Conservation (phyloP, 768 basidiomycete species). For the Macrolepiota albuminosa region DNA sequence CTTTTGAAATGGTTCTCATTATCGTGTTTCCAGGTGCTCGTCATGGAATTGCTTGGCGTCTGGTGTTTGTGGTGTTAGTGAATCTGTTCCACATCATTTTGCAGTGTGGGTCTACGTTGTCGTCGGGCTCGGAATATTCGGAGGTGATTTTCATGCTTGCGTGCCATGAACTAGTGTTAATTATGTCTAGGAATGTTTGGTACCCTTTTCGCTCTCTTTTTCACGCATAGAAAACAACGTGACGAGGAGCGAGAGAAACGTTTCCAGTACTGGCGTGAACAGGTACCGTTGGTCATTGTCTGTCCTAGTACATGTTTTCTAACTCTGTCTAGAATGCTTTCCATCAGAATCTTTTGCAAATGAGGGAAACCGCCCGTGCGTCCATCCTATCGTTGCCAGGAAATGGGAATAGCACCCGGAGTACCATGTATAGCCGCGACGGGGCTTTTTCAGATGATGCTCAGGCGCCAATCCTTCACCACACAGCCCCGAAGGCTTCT, state of each 20-base stretch:
- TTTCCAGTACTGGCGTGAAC: conserved; percentile 87
- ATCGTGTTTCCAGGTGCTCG: conserved; percentile 45
- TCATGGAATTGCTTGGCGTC: conserved; percentile 68
- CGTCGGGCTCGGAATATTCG: conserved; percentile 67
- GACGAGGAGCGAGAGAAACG: conserved; percentile 78
- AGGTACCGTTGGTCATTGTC: conserved; percentile 36
- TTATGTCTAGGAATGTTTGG: conserved; percentile 60
- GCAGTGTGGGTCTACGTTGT: conserved; percentile 66
- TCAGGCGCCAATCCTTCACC: conserved; percentile 47
- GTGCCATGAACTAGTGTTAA: background rate
- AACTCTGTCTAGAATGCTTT: conserved; percentile 55
- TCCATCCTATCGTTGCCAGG: conserved; percentile 57
- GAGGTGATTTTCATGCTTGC: conserved; percentile 40
- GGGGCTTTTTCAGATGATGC: conserved; percentile 50
- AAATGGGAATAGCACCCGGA: conserved; percentile 41
- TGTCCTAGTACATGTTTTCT: background rate
- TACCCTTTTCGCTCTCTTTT: conserved; percentile 63
- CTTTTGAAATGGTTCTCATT: background rate
- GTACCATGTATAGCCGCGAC: conserved; percentile 44
- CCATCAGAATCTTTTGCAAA: conserved; percentile 75
- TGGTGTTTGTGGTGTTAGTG: conserved; percentile 58
- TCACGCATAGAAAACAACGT: conserved; percentile 67
- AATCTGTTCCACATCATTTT: conserved; percentile 59
- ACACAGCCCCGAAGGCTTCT: conserved; percentile 45
- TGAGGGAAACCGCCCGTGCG: conserved; percentile 69